Percentiles rank a stretch among this genome's conserved stretches.
phyloP scores from a whole-genome alignment of 495 filamentous ascomycete genomes.

The Poronia punctata region DNA sequence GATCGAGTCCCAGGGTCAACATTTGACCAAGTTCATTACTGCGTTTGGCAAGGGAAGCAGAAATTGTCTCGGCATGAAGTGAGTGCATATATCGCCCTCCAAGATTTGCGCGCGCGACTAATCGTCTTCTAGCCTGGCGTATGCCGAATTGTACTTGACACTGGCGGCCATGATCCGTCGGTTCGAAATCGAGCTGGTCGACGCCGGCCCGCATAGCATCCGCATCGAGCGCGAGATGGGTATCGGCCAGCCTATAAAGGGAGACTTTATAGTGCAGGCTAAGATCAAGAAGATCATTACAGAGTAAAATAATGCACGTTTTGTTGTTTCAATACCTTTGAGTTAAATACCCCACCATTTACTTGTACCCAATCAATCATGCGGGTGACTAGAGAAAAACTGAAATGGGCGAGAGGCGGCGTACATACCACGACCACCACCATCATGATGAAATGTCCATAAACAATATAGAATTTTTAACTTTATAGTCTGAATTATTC shows the following conservation, averaged over 20 bases:
- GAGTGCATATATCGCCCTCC: no score
- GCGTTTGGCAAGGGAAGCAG: not conserved
- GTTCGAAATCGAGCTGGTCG: slow-evolving; percentile 3
- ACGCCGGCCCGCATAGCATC: not conserved
- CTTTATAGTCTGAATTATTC: no score
- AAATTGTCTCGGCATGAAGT: slow-evolving; percentile 1
- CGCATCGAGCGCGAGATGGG: not conserved
- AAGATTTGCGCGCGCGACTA: no score
- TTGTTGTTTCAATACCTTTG: no score
- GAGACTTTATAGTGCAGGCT: not conserved
- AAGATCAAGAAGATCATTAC: slow-evolving; percentile 3
- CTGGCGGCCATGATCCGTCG: slow-evolving; percentile 4
- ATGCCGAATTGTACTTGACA: slow-evolving; percentile 5
- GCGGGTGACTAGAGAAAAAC: no score
- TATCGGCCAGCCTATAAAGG: not conserved
- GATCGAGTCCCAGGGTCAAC: not conserved
- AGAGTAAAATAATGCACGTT: not conserved
- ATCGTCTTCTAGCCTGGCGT: slow-evolving; percentile 3
- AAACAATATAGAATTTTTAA: no score
- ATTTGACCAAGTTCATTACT: not conserved
- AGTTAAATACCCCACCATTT: no score
- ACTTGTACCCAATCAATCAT: no score
- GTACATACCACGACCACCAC: no score
- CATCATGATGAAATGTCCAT: no score
- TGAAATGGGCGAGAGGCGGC: no score